Conservation (phyloP, 306 rosid genomes). For the Psophocarpus tetragonolobus region DNA sequence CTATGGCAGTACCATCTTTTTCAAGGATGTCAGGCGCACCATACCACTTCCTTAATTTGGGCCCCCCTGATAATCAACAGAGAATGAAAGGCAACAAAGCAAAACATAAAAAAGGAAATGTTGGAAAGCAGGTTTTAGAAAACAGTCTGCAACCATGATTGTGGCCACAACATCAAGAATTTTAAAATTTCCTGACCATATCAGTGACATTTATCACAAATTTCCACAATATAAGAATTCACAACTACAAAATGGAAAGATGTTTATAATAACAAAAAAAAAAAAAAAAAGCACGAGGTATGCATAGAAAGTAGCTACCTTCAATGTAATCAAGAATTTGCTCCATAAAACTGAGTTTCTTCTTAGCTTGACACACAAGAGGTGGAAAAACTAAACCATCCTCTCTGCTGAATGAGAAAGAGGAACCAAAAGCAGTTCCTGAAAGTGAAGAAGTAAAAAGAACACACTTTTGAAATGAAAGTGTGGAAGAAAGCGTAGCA, state of each 20-base stretch:
- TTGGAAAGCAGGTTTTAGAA: not conserved
- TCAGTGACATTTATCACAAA: not conserved
- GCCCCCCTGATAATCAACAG: conserved; percentile 61
- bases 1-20: conserved; percentile 55
- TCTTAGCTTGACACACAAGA: conserved; percentile 69
- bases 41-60: conserved; percentile 91
- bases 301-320: conserved; percentile 43
- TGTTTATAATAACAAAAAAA: not conserved
- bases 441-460: conserved; percentile 34
- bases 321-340: conserved; percentile 96
- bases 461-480: conserved; percentile 34
- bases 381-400: conserved; percentile 29
- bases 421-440: conserved; percentile 31
- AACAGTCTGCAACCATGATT: not conserved
- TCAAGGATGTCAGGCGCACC: conserved; percentile 86
- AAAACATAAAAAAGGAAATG: not conserved
- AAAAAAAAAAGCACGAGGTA: not conserved
- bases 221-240: not conserved
- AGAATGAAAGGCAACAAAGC: conserved; percentile 5
- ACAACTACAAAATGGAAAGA: not conserved
- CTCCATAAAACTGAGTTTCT: conserved; percentile 69
- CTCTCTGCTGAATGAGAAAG: conserved; percentile 30
- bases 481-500: conserved; percentile 39
- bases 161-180: not conserved
- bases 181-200: not conserved